Evolutionary conservation across 441 rosid species (phyloP).

Genomic region (Gossypium davidsonii): DNA sequence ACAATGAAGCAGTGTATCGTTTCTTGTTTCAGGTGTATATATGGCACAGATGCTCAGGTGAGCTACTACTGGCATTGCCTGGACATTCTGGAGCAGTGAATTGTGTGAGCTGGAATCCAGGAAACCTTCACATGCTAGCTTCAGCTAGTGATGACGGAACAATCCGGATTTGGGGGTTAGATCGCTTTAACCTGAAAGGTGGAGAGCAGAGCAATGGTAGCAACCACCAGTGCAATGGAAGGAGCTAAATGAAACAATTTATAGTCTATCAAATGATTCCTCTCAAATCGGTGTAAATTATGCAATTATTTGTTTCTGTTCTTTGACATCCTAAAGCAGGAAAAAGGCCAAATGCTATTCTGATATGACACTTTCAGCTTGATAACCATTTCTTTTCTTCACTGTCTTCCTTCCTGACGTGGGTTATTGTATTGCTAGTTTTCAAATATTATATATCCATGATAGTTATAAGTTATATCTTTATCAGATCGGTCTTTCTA

Average conservation of each 20-base stretch:
- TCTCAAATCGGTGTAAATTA: conserved; percentile 13
- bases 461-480: too few relatives aligned
- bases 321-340: conserved; percentile 12
- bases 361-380: conserved; percentile 5
- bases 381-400: neutral
- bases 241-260: conserved; percentile 20
- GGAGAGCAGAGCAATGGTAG: conserved; percentile 33
- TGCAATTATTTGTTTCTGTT: conserved; percentile 15
- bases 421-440: neutral
- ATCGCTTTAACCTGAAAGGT: conserved; percentile 28
- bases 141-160: conserved; percentile 70
- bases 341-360: conserved; percentile 4
- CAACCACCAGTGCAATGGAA: conserved; percentile 37
- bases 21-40: conserved; percentile 49
- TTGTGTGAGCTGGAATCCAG: conserved; percentile 73
- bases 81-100: conserved; percentile 74
- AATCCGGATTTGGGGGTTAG: conserved; percentile 69
- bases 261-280: neutral
- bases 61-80: conserved; percentile 39
- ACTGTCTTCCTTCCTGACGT: neutral
- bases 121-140: conserved; percentile 61
- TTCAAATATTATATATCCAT: neutral
- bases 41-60: conserved; percentile 54
- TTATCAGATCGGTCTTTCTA: too few relatives aligned
- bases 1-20: neutral